A percentile compares a stretch with the other conserved stretches of the same genome.
phyloP scores from a whole-genome alignment of 768 basidiomycete species.

The Plicaturopsis crispa region DNA sequence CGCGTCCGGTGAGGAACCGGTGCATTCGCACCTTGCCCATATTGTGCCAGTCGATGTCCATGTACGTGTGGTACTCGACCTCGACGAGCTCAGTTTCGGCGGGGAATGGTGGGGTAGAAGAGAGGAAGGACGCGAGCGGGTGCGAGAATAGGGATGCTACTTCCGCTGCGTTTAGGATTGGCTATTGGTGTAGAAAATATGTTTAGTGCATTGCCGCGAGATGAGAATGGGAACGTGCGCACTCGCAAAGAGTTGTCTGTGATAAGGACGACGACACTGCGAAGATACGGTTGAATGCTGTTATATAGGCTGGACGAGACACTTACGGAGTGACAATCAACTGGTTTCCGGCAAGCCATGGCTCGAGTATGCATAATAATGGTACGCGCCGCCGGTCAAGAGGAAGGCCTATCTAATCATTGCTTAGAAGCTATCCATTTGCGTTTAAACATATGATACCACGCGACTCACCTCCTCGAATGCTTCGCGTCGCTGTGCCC shows the following conservation, averaged over 20 bases:
- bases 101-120: constrained; percentile 49
- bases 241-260: constrained; percentile 72
- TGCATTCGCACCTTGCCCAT: constrained; percentile 50
- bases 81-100: constrained; percentile 46
- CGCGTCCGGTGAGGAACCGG: constrained; percentile 79
- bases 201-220: background rate
- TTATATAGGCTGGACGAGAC: background rate
- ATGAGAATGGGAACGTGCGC: no score
- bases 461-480: constrained; percentile 68
- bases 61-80: constrained; percentile 57
- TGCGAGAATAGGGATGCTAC: constrained; percentile 82
- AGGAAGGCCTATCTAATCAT: constrained; percentile 78
- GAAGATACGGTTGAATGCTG: background rate
- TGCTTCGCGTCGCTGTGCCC: constrained; percentile 68
- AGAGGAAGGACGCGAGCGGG: constrained; percentile 68
- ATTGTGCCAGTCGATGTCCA: constrained; percentile 42
- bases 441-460: no score
- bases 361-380: constrained; percentile 70
- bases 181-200: constrained; percentile 31
- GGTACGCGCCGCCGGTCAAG: constrained; percentile 63
- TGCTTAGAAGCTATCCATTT: no score
- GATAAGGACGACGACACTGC: constrained; percentile 79
- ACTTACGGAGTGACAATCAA: constrained; percentile 82
- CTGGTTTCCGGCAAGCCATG: constrained; percentile 64
- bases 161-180: constrained; percentile 72